Evolutionary conservation across 2,329 filamentous ascomycete genomes (phyloP), one percentile per base, ranked within the genome.

Genomic region (Hymenoscyphus albidus): DNA sequence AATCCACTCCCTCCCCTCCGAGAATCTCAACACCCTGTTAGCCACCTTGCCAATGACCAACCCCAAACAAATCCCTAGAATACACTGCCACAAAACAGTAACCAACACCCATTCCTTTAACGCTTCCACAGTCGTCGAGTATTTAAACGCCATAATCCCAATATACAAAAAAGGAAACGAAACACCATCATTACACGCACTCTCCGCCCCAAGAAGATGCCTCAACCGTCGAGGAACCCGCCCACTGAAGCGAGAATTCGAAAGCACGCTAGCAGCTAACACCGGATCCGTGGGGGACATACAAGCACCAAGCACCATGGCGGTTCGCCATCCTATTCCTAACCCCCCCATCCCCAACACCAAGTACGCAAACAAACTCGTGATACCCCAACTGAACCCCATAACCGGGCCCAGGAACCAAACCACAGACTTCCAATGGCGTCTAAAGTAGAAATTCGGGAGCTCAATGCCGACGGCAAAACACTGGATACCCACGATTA

Each of bases 391-490:
- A 14, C 69, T 71, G 54, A 72, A 71, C 1, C 70, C 65, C 72
- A 74, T 73, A 22, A 73, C 64, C 0, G 71, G 71, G 0, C 70
- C 70, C 0, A 73, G 65, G 51, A 73, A 69, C 40, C 64, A 72
- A 2, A 74, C 51, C 1, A 73, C 68, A 0, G 70, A 72, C 40
- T 64, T 64, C 72, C 71, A 73, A 65, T 74, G 72, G 27, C 72
- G 39, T 1, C 61, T 62, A 56, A 76, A 75, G 60, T 75, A 75
- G 56, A 66, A 65, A 31, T 74, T 83, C 22, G 88, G 88, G 78
- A 91, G 80, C 77, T 90, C 88, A 75, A 90, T 88, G 7, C 88
- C 88, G 27, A 90, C 85, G 70, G 87, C 87, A 72, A 90, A 90
- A 80, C 88, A 90, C 80, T 90, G 88, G 38, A 90, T 87, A 59